Base-by-base conservation (phyloP, 1,284 basidiomycete genomes). In the Ganoderma meredithae region DNA sequence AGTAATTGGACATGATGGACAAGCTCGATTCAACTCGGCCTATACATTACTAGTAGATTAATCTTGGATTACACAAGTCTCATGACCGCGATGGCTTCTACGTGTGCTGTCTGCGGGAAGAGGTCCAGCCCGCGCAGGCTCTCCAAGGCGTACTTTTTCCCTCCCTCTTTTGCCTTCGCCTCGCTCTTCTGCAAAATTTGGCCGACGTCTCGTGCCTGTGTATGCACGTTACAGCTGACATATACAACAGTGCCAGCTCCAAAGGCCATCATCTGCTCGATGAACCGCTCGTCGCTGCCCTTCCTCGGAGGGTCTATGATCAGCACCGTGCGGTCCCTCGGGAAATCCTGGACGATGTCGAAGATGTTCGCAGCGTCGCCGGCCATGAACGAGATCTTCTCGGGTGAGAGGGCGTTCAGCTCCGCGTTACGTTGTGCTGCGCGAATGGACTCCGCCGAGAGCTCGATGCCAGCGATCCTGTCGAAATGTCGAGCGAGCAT, bases 41-140 rank as follows among this genome's bases (percentile, higher is more conserved):
- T 68, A 62, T 66, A 59, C 43, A 44, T 49, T 62, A 66, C 53
- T 66, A 66, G 65, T 62, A 56, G 19, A 25, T 33, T 66, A 66
- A 66, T 66, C 36, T 39, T 59, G 56, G 56, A 60, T 69, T 68
- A 72, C 39, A 81, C 76, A 36, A 86, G 78, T 58, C 84, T 77
- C 64, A 96, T 81, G 44, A 95, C 85, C 1, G 92, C 92, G n/a
- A 95, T 90, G 68, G 88, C 88, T 78, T 95, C 93, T 33, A 94
- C 92, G 81, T 95, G 95, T 66, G 94, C 90, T n/a, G 95, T 96
- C 83, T 97, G 95, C 10, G 96, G 95, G 83, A 98, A 98, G 61
- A 98, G 79, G 82, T 98, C 96, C 72, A 97, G 95, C 25, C 95
- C 96, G 71, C 93, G 81, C 73, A 97, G 76, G 76, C 89, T 94